Conservation (phyloP, 2,329 filamentous ascomycete species). For the Pestalotiopsis sp. region DNA sequence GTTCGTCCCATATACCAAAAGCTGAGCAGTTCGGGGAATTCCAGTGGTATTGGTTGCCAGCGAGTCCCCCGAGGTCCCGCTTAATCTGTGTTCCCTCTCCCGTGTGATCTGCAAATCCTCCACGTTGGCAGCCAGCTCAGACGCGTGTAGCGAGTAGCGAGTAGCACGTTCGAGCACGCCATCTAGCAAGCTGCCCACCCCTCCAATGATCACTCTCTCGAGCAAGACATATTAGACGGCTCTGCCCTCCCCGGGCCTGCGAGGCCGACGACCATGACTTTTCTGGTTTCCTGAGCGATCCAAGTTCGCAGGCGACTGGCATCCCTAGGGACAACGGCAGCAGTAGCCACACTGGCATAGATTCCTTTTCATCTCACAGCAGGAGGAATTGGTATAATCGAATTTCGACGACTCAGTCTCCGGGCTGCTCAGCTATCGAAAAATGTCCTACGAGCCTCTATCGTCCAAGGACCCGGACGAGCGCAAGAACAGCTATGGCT, state of each 20-base stretch:
- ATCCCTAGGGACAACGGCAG: not conserved
- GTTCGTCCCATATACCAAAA: not conserved
- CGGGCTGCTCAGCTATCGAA: not conserved
- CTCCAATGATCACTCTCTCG: not conserved
- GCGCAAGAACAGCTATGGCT: conserved; percentile 13
- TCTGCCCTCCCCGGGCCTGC: not conserved
- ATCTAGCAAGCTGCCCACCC: not conserved
- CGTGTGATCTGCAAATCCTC: conserved; percentile 2
- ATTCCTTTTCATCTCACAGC: too few relatives aligned
- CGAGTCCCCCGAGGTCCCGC: not conserved
- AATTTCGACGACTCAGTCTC: not conserved
- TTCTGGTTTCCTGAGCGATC: not conserved
- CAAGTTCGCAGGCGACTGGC: not conserved
- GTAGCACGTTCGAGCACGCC: conserved; percentile 8
- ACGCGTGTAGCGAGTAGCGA: not conserved
- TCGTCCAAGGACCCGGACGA: conserved; percentile 12
- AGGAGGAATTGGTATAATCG: too few relatives aligned
- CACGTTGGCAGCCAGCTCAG: not conserved
- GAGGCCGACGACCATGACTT: not conserved
- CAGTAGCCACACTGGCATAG: not conserved
- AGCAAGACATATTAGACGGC: not conserved
- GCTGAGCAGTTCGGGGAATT: not conserved
- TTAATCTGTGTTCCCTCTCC: not conserved
- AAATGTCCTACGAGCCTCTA: conserved; percentile 10
- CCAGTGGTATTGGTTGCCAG: not conserved